Evolutionary conservation across 176 grass and related monocot genomes (phyloP).

Genomic region (Oryza meyeriana): DNA sequence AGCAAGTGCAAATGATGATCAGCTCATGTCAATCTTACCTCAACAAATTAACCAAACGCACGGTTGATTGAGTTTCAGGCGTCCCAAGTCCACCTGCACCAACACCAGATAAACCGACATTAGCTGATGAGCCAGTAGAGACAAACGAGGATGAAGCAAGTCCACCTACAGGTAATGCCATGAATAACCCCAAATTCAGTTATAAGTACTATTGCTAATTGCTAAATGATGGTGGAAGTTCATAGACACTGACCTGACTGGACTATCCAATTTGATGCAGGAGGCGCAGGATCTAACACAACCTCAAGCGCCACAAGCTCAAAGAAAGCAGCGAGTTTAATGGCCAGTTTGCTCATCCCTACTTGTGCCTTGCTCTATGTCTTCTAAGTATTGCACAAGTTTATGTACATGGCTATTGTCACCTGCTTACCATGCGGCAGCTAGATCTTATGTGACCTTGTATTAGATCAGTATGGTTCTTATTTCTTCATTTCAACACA

Average conservation of each 20-base stretch:
- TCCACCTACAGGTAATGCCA: conserved; percentile 33
- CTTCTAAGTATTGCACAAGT: conserved; percentile 29
- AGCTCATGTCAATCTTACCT: neutral
- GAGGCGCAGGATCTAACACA: conserved; percentile 16
- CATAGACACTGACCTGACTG: conserved; percentile 6
- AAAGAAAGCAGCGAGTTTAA: conserved; percentile 36
- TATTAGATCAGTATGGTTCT: conserved; percentile 13
- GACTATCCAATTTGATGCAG: conserved; percentile 32
- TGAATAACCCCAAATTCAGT: neutral
- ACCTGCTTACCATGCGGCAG: conserved; percentile 19
- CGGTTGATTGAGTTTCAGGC: neutral
- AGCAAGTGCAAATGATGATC: neutral
- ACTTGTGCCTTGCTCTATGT: conserved; percentile 30
- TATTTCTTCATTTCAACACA: neutral
- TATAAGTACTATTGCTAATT: neutral
- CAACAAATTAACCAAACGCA: neutral
- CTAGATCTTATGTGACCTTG: conserved; percentile 16
- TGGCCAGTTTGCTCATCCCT: conserved; percentile 20
- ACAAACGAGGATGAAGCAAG: conserved; percentile 17
- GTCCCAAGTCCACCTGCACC: neutral
- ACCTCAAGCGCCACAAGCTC: conserved; percentile 35
- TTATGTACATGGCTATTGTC: neutral
- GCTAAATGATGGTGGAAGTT: neutral
- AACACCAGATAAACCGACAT: neutral
- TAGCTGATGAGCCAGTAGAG: neutral